Conservation (phyloP, 1,284 basidiomycete genomes). For the Malassezia equina region DNA sequence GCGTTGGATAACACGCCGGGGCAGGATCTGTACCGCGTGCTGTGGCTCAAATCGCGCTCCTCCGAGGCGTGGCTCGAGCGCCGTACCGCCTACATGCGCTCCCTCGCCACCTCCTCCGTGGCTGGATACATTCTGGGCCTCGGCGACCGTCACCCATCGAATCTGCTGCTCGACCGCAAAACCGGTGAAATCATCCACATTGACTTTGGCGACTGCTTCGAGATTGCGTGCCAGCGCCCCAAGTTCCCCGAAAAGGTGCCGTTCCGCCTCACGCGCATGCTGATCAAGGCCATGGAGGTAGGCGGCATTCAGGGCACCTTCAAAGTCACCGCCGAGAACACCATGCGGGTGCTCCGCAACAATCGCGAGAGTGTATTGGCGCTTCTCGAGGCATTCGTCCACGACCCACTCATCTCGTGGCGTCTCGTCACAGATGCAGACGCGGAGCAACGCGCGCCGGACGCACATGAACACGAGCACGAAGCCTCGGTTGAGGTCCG, state of each 20-base stretch:
- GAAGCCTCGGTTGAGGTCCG: constrained; percentile 12
- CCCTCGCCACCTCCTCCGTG: constrained; percentile 57
- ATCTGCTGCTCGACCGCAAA: constrained; percentile 79
- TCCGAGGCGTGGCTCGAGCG: constrained; percentile 98
- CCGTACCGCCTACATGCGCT: constrained; percentile 89
- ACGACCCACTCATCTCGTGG: constrained; percentile 57
- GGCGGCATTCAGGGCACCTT: constrained; percentile 92
- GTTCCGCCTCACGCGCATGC: constrained; percentile 94
- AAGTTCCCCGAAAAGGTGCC: constrained; percentile 99
- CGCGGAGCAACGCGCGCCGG: constrained; percentile 30
- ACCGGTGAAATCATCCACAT: constrained; percentile 95
- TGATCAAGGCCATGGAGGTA: constrained; percentile 98
- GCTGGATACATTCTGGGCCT: constrained; percentile 77
- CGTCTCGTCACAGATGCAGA: constrained; percentile 44
- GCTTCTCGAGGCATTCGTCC: constrained; percentile 72
- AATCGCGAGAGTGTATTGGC: constrained; percentile 98
- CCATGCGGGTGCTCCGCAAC: constrained; percentile 88
- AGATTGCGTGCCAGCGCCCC: constrained; percentile 57
- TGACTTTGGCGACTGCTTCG: constrained; percentile 62
- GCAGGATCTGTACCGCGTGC: constrained; percentile 92
- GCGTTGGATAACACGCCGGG: constrained; percentile 97
- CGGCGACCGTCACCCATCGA: constrained; percentile 96
- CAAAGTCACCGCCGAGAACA: constrained; percentile 88
- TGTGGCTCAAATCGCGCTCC: constrained; percentile 89
- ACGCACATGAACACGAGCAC: constrained; percentile 38